Conservation (phyloP, 257 asterid species). For the Salvia miltiorrhiza region DNA sequence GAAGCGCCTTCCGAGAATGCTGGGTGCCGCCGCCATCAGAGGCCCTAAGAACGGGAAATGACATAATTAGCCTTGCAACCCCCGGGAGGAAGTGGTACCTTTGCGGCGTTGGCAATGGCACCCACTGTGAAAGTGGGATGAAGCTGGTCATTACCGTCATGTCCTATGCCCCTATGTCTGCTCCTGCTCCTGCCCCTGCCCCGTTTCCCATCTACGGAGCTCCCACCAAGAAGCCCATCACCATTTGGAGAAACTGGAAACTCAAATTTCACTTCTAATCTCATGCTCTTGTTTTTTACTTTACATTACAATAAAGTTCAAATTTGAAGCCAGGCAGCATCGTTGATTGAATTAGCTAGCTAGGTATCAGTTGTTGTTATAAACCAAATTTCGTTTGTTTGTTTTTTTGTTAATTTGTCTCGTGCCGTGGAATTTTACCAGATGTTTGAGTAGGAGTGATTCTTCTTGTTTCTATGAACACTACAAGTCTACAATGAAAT, state of each 20-base stretch:
- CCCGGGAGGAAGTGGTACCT: constrained; percentile 47
- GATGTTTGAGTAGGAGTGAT: neutral
- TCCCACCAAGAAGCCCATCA: neutral
- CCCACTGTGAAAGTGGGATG: constrained; percentile 36
- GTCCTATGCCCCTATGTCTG: neutral
- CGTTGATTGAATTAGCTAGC: neutral
- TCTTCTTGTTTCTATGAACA: too few species aligned
- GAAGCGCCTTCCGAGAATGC: constrained; percentile 32
- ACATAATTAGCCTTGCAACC: constrained; percentile 25
- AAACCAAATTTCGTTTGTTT: neutral
- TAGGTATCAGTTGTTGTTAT: neutral
- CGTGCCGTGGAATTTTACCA: neutral
- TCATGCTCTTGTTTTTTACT: neutral
- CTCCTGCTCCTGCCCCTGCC: constrained; percentile 18
- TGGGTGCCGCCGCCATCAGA: constrained; percentile 23
- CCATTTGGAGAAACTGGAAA: constrained; percentile 21
- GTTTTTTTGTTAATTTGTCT: neutral
- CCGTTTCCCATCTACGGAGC: neutral
- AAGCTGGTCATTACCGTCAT: constrained; percentile 37
- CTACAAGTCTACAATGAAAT: too few species aligned
- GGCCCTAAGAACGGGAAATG: constrained; percentile 26
- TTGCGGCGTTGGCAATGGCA: constrained; percentile 21
- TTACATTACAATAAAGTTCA: neutral
- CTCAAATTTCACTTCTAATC: constrained; percentile 6
- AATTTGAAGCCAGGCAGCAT: neutral